Conservation (phyloP, 1,284 basidiomycete genomes). For the Naganishia albida region DNA sequence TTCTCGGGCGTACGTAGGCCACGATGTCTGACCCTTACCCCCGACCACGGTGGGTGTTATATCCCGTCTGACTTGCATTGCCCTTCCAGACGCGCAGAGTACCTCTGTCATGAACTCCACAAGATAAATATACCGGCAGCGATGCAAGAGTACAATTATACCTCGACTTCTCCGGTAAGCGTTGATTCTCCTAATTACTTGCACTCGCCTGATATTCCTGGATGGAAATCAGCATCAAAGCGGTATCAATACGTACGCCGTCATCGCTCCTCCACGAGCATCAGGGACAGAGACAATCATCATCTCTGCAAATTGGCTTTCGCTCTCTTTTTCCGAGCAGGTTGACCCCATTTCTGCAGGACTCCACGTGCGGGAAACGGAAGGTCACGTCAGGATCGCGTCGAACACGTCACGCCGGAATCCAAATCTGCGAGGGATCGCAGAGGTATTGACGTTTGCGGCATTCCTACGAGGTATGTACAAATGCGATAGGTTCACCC, state of each 20-base stretch:
- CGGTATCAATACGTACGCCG: constrained; percentile 80
- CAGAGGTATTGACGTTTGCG: constrained; percentile 78
- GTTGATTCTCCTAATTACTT: not conserved
- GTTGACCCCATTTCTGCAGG: not conserved
- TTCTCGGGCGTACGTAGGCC: constrained; percentile 65
- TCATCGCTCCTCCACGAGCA: constrained; percentile 77
- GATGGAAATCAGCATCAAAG: constrained; percentile 50
- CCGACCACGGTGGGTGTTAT: not conserved
- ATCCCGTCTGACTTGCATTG: not conserved
- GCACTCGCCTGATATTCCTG: too few species aligned
- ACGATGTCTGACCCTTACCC: not conserved
- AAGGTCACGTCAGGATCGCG: not conserved
- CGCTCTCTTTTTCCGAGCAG: constrained; percentile 49
- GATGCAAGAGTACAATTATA: constrained; percentile 47
- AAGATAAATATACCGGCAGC: constrained; percentile 69
- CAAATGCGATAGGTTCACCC: not conserved
- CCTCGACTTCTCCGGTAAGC: constrained; percentile 14
- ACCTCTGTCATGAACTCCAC: constrained; percentile 63
- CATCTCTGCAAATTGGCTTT: constrained; percentile 83
- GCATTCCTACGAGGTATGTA: constrained; percentile 74
- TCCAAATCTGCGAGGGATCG: constrained; percentile 79
- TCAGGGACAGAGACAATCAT: constrained; percentile 89
- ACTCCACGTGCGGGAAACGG: not conserved
- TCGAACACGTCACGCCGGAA: constrained; percentile 15
- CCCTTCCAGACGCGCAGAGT: constrained; percentile 63